Percentiles rank a stretch among this genome's conserved stretches.
phyloP scores from a whole-genome alignment of 345 rosid species.

The Mercurialis annua region DNA sequence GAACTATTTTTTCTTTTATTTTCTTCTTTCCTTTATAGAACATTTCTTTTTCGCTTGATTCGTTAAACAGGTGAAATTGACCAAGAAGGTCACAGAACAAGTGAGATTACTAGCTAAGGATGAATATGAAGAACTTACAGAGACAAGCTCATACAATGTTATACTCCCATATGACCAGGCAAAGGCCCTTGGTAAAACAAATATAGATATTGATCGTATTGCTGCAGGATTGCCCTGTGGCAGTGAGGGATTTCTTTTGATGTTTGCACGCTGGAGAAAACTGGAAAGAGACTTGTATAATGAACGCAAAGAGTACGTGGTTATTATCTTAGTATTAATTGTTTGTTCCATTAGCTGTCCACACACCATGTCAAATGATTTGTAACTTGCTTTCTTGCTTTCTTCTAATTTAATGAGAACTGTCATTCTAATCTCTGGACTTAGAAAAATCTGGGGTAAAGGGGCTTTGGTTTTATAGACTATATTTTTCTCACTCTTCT shows the following conservation, averaged over 20 bases:
- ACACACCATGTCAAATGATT: neutral
- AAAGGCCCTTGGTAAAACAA: slow-evolving; percentile 95
- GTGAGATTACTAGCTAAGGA: slow-evolving; percentile 84
- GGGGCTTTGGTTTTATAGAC: neutral
- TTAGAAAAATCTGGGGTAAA: neutral
- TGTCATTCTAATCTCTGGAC: neutral
- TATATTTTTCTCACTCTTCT: slow-evolving; percentile 14
- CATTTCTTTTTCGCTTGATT: slow-evolving; percentile 11
- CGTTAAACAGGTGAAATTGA: slow-evolving; percentile 58
- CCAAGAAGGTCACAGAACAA: slow-evolving; percentile 93
- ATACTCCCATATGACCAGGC: slow-evolving; percentile 97
- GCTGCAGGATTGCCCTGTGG: slow-evolving; percentile 99
- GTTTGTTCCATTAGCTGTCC: neutral
- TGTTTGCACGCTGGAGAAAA: slow-evolving; percentile 99
- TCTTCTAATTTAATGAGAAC: neutral
- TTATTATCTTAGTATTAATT: slow-evolving; percentile 15
- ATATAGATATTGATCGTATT: slow-evolving; percentile 92
- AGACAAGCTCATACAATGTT: slow-evolving; percentile 60
- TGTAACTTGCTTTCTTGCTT: neutral
- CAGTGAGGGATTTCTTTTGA: slow-evolving; percentile 95
- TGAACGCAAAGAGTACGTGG: slow-evolving; percentile 87
- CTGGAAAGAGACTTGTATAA: slow-evolving; percentile 95
- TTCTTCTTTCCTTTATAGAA: neutral
- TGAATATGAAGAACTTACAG: slow-evolving; percentile 77
- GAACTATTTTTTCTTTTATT: too few species aligned